phyloP scores from a whole-genome alignment of 495 filamentous ascomycete species.

The Neurospora hispaniola region DNA sequence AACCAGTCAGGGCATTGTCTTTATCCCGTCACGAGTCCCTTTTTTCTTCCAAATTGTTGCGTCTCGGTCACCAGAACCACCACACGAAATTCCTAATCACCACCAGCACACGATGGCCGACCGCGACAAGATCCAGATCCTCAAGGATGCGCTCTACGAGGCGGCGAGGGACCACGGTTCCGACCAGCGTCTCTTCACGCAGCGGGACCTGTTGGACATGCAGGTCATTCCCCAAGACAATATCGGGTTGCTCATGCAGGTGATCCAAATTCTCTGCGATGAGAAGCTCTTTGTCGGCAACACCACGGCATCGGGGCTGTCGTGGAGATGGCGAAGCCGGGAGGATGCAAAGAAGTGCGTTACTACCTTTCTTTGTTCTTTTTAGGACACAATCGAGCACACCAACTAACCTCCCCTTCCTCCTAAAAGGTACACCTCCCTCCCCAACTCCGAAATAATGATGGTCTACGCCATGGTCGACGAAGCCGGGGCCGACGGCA shows the following conservation, averaged over 20 bases:
- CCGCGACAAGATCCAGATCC: slow-evolving; percentile 16
- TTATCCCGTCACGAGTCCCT: background rate
- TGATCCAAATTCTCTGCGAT: slow-evolving; percentile 51
- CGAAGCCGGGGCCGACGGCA: slow-evolving; percentile 64
- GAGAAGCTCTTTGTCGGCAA: slow-evolving; percentile 58
- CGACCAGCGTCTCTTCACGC: slow-evolving; percentile 48
- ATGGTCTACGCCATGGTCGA: slow-evolving; percentile 82
- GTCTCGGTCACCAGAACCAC: background rate
- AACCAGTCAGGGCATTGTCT: background rate
- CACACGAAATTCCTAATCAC: background rate
- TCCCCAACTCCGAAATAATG: slow-evolving; percentile 56
- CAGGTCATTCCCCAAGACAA: slow-evolving; percentile 51
- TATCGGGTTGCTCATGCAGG: slow-evolving; percentile 44
- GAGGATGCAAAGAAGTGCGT: slow-evolving; percentile 64
- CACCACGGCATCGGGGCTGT: slow-evolving; percentile 41
- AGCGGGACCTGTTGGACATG: slow-evolving; percentile 54
- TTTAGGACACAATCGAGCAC: background rate
- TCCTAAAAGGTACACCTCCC: slow-evolving; percentile 47
- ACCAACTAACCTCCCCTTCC: background rate
- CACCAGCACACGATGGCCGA: slow-evolving; percentile 12
- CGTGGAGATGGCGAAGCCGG: slow-evolving; percentile 55
- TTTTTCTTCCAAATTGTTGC: background rate
- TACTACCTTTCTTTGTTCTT: background rate
- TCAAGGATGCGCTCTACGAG: slow-evolving; percentile 26
- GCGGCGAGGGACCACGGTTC: slow-evolving; percentile 22